phyloP scores from a whole-genome alignment of 306 rosid genomes.

The Betula pendula region DNA sequence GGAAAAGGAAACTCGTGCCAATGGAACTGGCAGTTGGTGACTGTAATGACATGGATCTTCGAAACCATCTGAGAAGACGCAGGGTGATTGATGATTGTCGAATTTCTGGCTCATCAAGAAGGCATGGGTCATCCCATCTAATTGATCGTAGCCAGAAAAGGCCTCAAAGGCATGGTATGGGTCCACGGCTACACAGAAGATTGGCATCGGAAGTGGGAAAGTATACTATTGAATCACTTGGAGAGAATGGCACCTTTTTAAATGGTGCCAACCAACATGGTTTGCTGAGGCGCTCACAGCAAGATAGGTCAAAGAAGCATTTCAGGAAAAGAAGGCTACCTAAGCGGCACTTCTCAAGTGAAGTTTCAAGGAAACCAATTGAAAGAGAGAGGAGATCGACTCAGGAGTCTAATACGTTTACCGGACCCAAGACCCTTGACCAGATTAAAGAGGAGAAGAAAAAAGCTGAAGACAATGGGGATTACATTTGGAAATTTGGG shows the following conservation, averaged over 20 bases:
- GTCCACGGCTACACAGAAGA: slow-evolving; percentile 41
- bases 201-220: slow-evolving; percentile 49
- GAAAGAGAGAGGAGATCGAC: slow-evolving; percentile 34
- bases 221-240: slow-evolving; percentile 30
- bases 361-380: slow-evolving; percentile 42
- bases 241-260: slow-evolving; percentile 37
- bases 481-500: slow-evolving; percentile 2
- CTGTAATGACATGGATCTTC: slow-evolving; percentile 48
- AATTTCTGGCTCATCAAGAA: slow-evolving; percentile 42
- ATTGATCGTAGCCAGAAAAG: slow-evolving; percentile 35
- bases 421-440: slow-evolving; percentile 73
- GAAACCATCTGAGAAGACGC: slow-evolving; percentile 65
- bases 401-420: slow-evolving; percentile 40
- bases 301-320: slow-evolving; percentile 43
- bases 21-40: slow-evolving; percentile 41
- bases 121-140: slow-evolving; percentile 36
- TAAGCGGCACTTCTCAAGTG: slow-evolving; percentile 36
- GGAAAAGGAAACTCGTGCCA: slow-evolving; percentile 49
- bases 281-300: slow-evolving; percentile 44
- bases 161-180: slow-evolving; percentile 31
- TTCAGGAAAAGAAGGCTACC: slow-evolving; percentile 36
- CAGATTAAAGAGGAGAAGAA: slow-evolving; percentile 69
- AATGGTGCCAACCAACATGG: slow-evolving; percentile 33
- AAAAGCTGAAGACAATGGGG: slow-evolving; percentile 35
- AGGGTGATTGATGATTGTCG: slow-evolving; percentile 37